Base-by-base conservation (phyloP, 2,329 filamentous ascomycete species). In the Aspergillus udagawae region DNA sequence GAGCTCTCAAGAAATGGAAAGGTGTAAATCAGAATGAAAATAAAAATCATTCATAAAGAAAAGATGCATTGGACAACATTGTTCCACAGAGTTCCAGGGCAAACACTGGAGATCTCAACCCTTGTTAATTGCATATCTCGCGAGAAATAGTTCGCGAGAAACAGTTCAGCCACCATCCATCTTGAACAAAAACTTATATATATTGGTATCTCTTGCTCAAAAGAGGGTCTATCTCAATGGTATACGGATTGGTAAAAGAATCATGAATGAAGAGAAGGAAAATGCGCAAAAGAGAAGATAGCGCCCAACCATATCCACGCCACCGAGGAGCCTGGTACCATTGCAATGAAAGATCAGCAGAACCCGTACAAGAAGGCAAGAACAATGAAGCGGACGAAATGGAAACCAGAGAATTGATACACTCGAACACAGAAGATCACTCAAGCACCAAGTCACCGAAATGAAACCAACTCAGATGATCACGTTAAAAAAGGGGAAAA, bases 141-240 rank as follows among this genome's bases (percentile, higher is more conserved):
- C 32, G 32, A 17, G 32, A 35, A 3, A 17, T 17, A 17, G 14
- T 17, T 35, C 14, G 47, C 45, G 52, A 20, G 28, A 61, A 49
- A 42, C 45, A 54, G 45, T 59, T 59, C 42, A 53, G 53, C 54
- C 55, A 59, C 27, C 52, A 59, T 52, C 52, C 50, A 55, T 58
- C 51, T 56, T 38, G 63, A 66, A 66, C 61, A 68, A 63, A 71
- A 60, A 67, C 68, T 66, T 70, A 70, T 64, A 70, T 64, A 71
- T 70, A 67, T 67, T 75, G 72, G 72, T 75, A 75, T 75, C 73
- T 71, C 69, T 72, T 67, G 70, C 71, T 71, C 66, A 23, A 69
- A 71, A 66, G 62, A 65, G 65, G 64, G 64, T 75, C 71, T 74
- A 74, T 73, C 66, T 71, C 67, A 65, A 63, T 67, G 63, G 68